Evolutionary conservation across 2,329 filamentous ascomycete species (phyloP).

Genomic region (Hymenoscyphus linearis): DNA sequence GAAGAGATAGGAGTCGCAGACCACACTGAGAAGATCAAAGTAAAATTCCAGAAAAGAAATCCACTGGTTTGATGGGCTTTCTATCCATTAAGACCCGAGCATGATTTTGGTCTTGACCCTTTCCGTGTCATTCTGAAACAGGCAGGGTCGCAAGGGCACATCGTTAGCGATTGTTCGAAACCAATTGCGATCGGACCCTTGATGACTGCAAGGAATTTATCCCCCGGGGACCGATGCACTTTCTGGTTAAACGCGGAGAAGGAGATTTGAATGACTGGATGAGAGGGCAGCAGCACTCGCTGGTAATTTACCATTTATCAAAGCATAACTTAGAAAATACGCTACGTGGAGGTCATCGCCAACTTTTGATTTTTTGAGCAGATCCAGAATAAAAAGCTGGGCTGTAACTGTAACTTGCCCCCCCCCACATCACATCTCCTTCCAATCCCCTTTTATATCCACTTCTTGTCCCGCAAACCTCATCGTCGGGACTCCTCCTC

Average conservation of each 20-base stretch:
- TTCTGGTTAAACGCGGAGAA: not conserved
- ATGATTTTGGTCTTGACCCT: conserved; percentile 18
- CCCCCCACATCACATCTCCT: not conserved
- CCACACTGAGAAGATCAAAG: conserved; percentile 12
- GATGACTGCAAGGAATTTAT: not conserved
- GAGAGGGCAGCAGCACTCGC: not conserved
- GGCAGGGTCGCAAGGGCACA: conserved; percentile 6
- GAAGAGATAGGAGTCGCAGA: conserved; percentile 18
- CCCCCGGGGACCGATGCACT: not conserved
- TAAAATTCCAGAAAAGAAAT: conserved; percentile 16
- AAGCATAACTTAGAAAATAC: not conserved
- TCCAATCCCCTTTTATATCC: not conserved
- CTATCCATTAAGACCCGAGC: conserved; percentile 11
- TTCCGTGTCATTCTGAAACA: conserved; percentile 21
- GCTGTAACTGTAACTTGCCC: not conserved
- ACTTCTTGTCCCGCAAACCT: not conserved
- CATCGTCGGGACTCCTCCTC: not conserved
- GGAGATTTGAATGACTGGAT: not conserved
- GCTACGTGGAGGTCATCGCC: not conserved
- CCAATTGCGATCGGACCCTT: conserved; percentile 4
- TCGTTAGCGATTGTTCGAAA: conserved; percentile 5
- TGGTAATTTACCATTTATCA: not conserved
- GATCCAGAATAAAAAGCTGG: not conserved
- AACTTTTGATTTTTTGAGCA: not conserved
- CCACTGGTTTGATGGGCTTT: conserved; percentile 8